Evolutionary conservation across 164 flowering plant species (phyloP), one percentile per base, ranked within the genome.

Genomic region (Euptelea pleiosperma): DNA sequence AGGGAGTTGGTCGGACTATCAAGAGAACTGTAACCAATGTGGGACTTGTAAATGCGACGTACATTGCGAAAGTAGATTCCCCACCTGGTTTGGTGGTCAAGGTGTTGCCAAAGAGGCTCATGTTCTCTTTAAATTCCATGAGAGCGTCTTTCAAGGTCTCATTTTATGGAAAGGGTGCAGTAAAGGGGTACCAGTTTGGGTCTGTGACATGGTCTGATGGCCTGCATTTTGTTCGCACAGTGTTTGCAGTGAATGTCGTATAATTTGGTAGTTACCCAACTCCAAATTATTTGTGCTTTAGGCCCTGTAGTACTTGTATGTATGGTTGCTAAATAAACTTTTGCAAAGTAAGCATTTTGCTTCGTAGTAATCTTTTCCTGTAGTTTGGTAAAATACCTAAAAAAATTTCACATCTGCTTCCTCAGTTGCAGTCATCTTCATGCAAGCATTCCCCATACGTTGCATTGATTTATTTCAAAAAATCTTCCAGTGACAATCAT

Each of bases 171-270:
- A 79, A 77, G 60, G 68, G 67, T n/a, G 78, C 81, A 25, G 11
- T 42, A 0, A 62, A 36, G 64, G 89, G 87, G 5, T 86, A 89
- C 66, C 70, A 73, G 9, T 89, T 70, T 65, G 96, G 96, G 16
- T 65, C 73, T 10, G 24, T 89, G 9, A 78, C 77, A 34, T 89
- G 93, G 92, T 69, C 70, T 34, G 86, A 84, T 73, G 80, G 77
- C 0, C 31, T 36, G 16, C 92, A 89, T 59, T 42, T 49, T 15
- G 91, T 84, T 31, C 83, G 83, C 1, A 48, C 76, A 0, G 76
- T 78, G n/a, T 84, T 79, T 71, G 81, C 81, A 0, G 87, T 82
- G 6, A 84, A 89, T 66, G 75, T 89, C 48, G 70, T 70, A 21
- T 79, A 61, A 70, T 37, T 29, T 33, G n/a, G n/a, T n/a, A n/a